phyloP scores from a whole-genome alignment of 805 yeast genomes.

The Cyberlindnera samutprakarnensis region DNA sequence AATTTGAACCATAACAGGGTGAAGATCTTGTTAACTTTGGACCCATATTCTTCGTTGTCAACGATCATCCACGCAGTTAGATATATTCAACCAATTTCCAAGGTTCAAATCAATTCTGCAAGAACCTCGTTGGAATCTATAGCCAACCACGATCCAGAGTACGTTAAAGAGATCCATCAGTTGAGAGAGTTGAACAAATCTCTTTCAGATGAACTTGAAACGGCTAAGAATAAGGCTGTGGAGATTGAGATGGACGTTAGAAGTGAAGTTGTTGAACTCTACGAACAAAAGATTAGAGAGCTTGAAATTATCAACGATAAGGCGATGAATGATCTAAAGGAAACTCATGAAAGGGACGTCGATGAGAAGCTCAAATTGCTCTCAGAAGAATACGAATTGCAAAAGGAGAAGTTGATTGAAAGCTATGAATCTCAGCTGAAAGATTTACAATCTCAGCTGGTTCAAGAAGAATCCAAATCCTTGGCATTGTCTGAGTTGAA shows the following conservation, averaged over 20 bases:
- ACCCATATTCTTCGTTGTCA: constrained; percentile 18
- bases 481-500: too few species aligned
- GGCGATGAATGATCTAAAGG: constrained; percentile 27
- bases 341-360: constrained; percentile 17
- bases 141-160: constrained; percentile 2
- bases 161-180: constrained; percentile 14
- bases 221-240: constrained; percentile 11
- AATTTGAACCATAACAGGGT: constrained; percentile 16
- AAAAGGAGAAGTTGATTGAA: not conserved
- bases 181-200: constrained; percentile 12
- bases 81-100: constrained; percentile 23
- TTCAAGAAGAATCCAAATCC: not conserved
- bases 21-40: constrained; percentile 20
- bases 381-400: constrained; percentile 25
- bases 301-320: constrained; percentile 27
- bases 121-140: constrained; percentile 13
- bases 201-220: constrained; percentile 20
- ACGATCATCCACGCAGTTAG: constrained; percentile 20
- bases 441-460: not conserved
- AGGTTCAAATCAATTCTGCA: constrained; percentile 17
- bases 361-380: constrained; percentile 26
- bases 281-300: constrained; percentile 29
- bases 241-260: constrained; percentile 24
- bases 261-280: constrained; percentile 23
- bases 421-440: not conserved